Evolutionary conservation across 2,329 filamentous ascomycete species (phyloP).

Genomic region (Byssochlamys sp.): DNA sequence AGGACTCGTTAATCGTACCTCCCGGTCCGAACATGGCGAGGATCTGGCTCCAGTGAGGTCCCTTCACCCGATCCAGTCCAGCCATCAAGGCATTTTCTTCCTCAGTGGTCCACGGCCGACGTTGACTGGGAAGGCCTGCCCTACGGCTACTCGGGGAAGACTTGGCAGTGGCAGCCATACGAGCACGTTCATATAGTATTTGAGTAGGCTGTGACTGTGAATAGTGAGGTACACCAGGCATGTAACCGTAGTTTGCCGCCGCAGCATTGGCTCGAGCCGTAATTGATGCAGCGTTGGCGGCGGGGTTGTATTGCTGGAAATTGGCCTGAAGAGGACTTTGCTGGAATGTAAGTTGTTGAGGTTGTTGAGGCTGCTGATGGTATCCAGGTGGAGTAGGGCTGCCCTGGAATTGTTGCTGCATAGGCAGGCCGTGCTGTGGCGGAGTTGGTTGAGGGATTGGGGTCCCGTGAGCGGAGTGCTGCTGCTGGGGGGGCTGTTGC

Average conservation of each 20-base stretch:
- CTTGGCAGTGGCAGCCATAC: slow-evolving; percentile 47
- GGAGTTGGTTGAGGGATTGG: slow-evolving; percentile 22
- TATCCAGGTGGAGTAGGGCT: slow-evolving; percentile 29
- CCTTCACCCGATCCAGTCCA: slow-evolving; percentile 77
- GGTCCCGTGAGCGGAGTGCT: slow-evolving; percentile 23
- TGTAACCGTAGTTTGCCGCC: slow-evolving; percentile 33
- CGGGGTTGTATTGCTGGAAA: slow-evolving; percentile 34
- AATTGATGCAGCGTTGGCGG: slow-evolving; percentile 19
- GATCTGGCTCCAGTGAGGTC: slow-evolving; percentile 89
- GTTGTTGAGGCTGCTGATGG: slow-evolving; percentile 23
- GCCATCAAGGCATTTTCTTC: slow-evolving; percentile 86
- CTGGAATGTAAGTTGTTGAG: slow-evolving; percentile 27
- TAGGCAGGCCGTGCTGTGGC: slow-evolving; percentile 11
- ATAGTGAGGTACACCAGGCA: slow-evolving; percentile 37
- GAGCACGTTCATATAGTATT: slow-evolving; percentile 49
- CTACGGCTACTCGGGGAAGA: slow-evolving; percentile 45
- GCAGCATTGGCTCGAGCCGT: slow-evolving; percentile 22
- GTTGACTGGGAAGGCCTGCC: slow-evolving; percentile 46
- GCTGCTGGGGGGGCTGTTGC: slow-evolving; percentile 7
- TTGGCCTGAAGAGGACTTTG: slow-evolving; percentile 31
- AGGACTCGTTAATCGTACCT: slow-evolving; percentile 68
- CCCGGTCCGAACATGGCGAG: slow-evolving; percentile 71
- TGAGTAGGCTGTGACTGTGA: slow-evolving; percentile 44
- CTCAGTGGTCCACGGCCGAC: slow-evolving; percentile 76
- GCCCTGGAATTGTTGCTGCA: slow-evolving; percentile 24